Evolutionary conservation across 306 rosid species (phyloP).

Genomic region (Leucaena leucocephala): DNA sequence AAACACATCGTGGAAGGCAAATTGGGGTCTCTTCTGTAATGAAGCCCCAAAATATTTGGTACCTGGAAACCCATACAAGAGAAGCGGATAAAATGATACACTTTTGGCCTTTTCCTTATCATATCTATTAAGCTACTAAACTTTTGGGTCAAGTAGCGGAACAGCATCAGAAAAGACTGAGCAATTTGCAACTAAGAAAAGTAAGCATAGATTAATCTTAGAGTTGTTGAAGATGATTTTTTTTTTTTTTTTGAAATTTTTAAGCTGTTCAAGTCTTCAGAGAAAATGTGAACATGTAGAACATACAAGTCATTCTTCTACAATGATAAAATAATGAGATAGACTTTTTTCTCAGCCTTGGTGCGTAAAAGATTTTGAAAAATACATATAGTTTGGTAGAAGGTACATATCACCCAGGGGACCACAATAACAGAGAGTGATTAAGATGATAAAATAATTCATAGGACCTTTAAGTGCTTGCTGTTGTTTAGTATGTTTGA

Average conservation of each 20-base stretch:
- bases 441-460: constrained; percentile 33
- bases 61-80: constrained; percentile 49
- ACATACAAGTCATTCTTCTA: constrained; percentile 15
- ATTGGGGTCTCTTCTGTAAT: constrained; percentile 51
- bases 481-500: constrained; percentile 29
- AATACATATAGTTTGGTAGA: constrained; percentile 36
- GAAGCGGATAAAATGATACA: background rate
- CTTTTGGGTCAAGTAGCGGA: background rate
- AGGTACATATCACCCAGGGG: constrained; percentile 42
- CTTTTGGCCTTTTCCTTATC: background rate
- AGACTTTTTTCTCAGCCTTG: constrained; percentile 23
- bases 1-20: constrained; percentile 57
- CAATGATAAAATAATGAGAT: constrained; percentile 29
- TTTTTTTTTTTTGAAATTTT: background rate
- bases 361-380: constrained; percentile 34
- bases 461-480: constrained; percentile 36
- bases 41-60: constrained; percentile 47
- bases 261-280: constrained; percentile 17
- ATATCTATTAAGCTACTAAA: background rate
- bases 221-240: background rate
- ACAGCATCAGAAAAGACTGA: background rate
- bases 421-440: constrained; percentile 35
- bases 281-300: constrained; percentile 20
- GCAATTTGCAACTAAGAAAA: background rate
- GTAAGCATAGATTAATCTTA: constrained; percentile 14